These are phyloP conservation scores for Eleusine indica DNA, from an alignment of 176 grass and related monocot genomes.

Conservation along the genomic window DNA sequence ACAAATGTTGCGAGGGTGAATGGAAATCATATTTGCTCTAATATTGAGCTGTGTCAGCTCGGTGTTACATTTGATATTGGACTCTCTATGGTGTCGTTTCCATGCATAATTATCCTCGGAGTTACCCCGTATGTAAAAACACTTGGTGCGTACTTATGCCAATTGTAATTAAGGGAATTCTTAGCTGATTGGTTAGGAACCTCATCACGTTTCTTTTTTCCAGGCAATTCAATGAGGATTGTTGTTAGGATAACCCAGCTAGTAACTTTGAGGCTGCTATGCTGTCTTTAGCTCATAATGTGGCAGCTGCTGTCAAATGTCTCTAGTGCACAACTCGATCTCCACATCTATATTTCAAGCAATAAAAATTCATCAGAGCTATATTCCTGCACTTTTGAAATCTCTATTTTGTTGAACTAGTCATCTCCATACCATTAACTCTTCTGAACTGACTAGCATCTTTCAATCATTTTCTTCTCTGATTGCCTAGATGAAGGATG, in stretches of 20 bases:
- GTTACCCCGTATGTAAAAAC: background rate
- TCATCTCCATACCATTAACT: conserved; percentile 9
- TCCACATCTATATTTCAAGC: background rate
- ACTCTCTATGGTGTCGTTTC: background rate
- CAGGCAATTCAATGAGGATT: conserved; percentile 7
- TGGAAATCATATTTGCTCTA: background rate
- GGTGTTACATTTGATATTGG: background rate
- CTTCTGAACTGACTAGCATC: conserved; percentile 24
- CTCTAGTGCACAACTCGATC: conserved; percentile 11
- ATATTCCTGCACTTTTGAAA: conserved; percentile 29
- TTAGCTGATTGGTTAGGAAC: background rate
- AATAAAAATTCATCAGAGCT: background rate
- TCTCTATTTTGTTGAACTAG: conserved; percentile 32
- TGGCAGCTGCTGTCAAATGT: background rate
- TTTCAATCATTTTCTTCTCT: conserved; percentile 35
- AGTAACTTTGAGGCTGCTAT: background rate
- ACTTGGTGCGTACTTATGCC: background rate
- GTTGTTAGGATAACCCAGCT: background rate
- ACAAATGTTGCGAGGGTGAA: background rate
- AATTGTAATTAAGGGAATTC: background rate
- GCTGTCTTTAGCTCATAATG: background rate
- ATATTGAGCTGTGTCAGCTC: background rate
- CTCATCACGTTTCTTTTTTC: background rate
- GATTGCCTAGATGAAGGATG: conserved; percentile 83
- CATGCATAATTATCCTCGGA: background rate